Percentiles rank a stretch among this genome's conserved stretches.
Evolutionary conservation across 75 land plant genomes (phyloP).

Genomic region (Sequoiadendron giganteum): DNA sequence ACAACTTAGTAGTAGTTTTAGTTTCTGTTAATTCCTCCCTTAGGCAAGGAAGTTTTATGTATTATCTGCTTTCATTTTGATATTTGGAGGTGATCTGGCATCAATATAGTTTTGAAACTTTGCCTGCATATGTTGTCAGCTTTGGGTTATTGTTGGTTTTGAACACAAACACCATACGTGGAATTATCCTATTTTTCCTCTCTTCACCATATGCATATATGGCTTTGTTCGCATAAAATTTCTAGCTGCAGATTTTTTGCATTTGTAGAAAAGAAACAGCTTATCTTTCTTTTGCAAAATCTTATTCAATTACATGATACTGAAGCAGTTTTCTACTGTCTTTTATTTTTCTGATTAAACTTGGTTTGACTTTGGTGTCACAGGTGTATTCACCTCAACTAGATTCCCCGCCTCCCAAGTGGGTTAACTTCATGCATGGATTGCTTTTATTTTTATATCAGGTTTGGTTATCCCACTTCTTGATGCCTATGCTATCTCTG

Average conservation of each 20-base stretch:
- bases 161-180: not conserved
- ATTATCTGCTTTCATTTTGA: not conserved
- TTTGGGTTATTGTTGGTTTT: not conserved
- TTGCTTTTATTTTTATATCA: conserved; percentile 91
- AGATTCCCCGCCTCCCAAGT: conserved; percentile 78
- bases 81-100: not conserved
- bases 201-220: not conserved
- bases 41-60: not conserved
- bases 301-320: not conserved
- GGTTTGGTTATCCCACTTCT: conserved; percentile 34
- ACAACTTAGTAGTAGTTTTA: not conserved
- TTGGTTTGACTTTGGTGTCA: not conserved
- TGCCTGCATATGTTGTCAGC: not conserved
- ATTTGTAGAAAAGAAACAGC: not conserved
- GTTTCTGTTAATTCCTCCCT: not conserved
- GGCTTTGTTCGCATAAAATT: not conserved
- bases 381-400: conserved; percentile 87
- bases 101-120: not conserved
- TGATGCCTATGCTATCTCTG: not conserved
- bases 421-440: conserved; percentile 94
- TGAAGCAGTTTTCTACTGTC: not conserved
- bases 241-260: not conserved
- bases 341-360: not conserved
- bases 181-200: not conserved
- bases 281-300: not conserved